Conservation (phyloP, 805 yeast species). For the Cyberlindnera subsufficiens region DNA sequence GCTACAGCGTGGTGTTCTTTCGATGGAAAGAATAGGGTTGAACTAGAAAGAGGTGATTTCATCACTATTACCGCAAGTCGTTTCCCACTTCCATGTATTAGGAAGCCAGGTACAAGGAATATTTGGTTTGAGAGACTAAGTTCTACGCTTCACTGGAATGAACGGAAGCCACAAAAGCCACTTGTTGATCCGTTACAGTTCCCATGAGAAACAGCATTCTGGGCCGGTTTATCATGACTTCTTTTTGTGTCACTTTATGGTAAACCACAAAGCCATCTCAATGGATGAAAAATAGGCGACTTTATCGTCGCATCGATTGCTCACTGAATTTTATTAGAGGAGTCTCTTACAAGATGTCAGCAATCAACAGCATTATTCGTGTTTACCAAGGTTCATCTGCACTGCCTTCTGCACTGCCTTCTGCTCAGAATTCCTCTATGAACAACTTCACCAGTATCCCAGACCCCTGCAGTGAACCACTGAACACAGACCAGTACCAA, state of each 20-base stretch:
- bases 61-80: constrained; percentile 29
- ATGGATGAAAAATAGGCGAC: too few species aligned
- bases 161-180: constrained; percentile 28
- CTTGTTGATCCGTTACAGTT: constrained; percentile 2
- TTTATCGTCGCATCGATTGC: too few species aligned
- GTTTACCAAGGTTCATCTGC: constrained; percentile 1
- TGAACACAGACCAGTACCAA: too few species aligned
- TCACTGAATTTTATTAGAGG: too few species aligned
- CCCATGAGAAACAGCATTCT: too few species aligned
- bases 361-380: constrained; percentile 1
- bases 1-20: constrained; percentile 31
- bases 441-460: too few species aligned
- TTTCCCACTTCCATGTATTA: constrained; percentile 27
- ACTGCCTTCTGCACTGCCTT: background rate
- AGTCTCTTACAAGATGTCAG: background rate
- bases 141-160: constrained; percentile 31
- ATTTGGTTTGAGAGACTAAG: constrained; percentile 30
- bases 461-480: too few species aligned
- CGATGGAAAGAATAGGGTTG: constrained; percentile 30
- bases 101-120: constrained; percentile 17
- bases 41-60: constrained; percentile 27
- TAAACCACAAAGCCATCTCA: too few species aligned
- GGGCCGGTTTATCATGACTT: too few species aligned
- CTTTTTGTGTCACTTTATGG: too few species aligned
- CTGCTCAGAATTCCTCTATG: too few species aligned